Conservation (phyloP, 2,329 filamentous ascomycete species). For the Gaeumannomyces sp. region DNA sequence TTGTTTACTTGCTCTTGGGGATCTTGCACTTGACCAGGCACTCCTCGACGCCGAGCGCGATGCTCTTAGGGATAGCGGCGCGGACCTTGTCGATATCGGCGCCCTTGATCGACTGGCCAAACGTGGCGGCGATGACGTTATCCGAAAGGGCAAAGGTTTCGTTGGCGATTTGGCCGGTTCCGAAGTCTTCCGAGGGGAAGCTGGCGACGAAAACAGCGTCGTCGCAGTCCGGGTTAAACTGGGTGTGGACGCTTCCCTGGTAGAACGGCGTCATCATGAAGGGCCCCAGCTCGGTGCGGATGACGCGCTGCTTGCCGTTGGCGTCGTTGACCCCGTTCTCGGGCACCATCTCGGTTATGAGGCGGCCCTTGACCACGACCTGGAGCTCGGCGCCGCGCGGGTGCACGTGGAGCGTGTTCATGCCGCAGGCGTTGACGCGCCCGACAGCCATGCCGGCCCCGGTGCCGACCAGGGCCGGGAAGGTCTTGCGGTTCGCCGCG, state of each 20-base stretch:
- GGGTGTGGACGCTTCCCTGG: constrained; percentile 47
- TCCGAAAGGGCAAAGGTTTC: constrained; percentile 41
- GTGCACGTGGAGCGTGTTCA: constrained; percentile 45
- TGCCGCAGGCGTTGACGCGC: constrained; percentile 42
- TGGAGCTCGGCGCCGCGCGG: constrained; percentile 42
- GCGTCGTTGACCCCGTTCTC: constrained; percentile 42
- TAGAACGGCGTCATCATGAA: constrained; percentile 49
- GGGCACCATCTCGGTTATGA: constrained; percentile 37
- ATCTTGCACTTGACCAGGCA: constrained; percentile 14
- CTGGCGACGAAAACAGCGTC: constrained; percentile 43
- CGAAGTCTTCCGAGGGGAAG: constrained; percentile 45
- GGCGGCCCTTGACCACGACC: constrained; percentile 36
- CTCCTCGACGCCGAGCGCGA: constrained; percentile 15
- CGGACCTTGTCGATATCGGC: constrained; percentile 22
- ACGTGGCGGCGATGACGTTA: constrained; percentile 39
- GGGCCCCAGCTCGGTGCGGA: constrained; percentile 30
- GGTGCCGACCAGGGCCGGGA: constrained; percentile 49
- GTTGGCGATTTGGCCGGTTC: constrained; percentile 44
- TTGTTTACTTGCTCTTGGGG: constrained; percentile 1
- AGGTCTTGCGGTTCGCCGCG: constrained; percentile 48
- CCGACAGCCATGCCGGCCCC: constrained; percentile 43
- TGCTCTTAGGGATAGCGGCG: constrained; percentile 15
- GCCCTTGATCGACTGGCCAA: constrained; percentile 39
- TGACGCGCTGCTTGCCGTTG: constrained; percentile 28
- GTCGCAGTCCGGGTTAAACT: constrained; percentile 50